Base-by-base conservation (phyloP, 768 basidiomycete species). In the Panus rudis region DNA sequence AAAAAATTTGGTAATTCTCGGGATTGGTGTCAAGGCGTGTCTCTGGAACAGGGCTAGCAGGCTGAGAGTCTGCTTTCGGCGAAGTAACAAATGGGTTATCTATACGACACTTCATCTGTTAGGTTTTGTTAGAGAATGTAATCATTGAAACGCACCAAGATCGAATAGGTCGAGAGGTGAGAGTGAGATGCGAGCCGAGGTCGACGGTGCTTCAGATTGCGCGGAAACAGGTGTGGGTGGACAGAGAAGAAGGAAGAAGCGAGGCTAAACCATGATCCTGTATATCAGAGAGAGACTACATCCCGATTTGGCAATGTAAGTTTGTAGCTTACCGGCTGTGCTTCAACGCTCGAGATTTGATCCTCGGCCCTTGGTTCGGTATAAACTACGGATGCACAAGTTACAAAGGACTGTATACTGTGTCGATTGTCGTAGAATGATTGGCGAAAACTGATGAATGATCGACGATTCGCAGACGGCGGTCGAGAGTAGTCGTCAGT, bases 391-490 rank as follows among this genome's bases (percentile, higher is more conserved):
- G 51, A 48, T 11, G 39, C 51, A 42, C 43, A 49, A 28, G 55
- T 35, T 41, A 60, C 33, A 24, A 59, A 41, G 1, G 56, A 57
- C 20, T 47, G 51, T 19, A 57, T 38, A 40, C 52, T 63, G 41
- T 57, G 61, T 33, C 59, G 56, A 21, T 54, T 52, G 24, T 61
- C 56, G 27, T 59, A 45, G 22, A 64, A 51, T 27, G 64, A 61
- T 41, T 55, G 62, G 45, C 62, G 63, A 48, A 61, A 64, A 35
- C 58, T 59, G 40, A 65, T 58, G 3, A 60, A 50, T 21, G 65
- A 66, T 21, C 67, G 32, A 23, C 53, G 64, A 50, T 60, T 64
- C 42, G 54, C 39, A 8, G 58, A 60, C 37, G 59, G 56, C 48
- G 59, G 39, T 43, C 55, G 64, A 39, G 55, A 51, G n/a, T n/a